Evolutionary conservation across 163 green algal genomes (phyloP).

Genomic region (Chloromonas sp.): DNA sequence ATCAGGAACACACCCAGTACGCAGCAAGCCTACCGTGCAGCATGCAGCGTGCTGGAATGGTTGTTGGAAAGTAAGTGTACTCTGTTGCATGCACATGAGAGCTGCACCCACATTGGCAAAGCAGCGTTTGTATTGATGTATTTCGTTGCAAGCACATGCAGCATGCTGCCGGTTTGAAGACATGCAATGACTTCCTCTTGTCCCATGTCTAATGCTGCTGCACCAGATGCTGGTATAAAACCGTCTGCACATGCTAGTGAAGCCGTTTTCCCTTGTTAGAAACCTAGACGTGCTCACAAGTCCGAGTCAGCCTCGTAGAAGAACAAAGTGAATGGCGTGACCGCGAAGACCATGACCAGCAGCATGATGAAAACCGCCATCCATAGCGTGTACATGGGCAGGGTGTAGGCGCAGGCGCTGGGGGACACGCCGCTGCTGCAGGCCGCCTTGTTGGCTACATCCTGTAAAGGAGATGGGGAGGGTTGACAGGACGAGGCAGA

Average conservation of each 20-base stretch:
- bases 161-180: too few species aligned
- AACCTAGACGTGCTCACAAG: constrained; percentile 39
- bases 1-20: not conserved
- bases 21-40: not conserved
- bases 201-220: too few species aligned
- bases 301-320: constrained; percentile 96
- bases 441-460: constrained; percentile 86
- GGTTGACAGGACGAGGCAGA: not conserved
- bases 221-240: too few species aligned
- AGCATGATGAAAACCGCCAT: constrained; percentile 80
- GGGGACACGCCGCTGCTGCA: constrained; percentile 64
- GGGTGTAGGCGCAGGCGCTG: constrained; percentile 67
- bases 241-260: too few species aligned
- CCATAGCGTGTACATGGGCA: constrained; percentile 91
- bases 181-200: too few species aligned
- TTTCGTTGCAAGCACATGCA: too few species aligned
- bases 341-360: constrained; percentile 73
- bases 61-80: too few species aligned
- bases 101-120: too few species aligned
- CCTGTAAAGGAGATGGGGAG: constrained; percentile 14
- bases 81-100: too few species aligned
- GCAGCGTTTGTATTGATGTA: too few species aligned
- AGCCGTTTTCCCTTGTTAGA: too few species aligned
- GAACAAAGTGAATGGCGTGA: constrained; percentile 94
- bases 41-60: not conserved